phyloP scores from a whole-genome alignment of 139 green algal genomes.

The Micractinium sp. region DNA sequence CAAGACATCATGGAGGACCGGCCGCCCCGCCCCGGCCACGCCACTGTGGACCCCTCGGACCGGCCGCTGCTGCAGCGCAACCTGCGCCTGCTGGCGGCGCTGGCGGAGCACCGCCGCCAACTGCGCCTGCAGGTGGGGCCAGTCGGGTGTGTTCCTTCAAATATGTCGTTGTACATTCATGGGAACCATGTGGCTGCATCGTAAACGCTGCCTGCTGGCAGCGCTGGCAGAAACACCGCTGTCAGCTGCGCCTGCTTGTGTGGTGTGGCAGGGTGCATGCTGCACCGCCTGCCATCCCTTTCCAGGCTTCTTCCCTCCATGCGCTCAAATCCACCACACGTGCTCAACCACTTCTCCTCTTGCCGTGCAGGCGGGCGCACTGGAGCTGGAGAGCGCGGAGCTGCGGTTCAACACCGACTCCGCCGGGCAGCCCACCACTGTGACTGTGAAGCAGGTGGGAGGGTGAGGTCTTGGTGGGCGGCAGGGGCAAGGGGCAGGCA shows the following conservation, averaged over 20 bases:
- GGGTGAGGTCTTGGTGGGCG: neutral
- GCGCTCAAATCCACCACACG: neutral
- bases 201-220: slow-evolving; percentile 4
- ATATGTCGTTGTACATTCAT: neutral
- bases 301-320: too few species aligned
- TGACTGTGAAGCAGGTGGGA: slow-evolving; percentile 86
- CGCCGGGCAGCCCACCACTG: slow-evolving; percentile 82
- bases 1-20: slow-evolving; percentile 68
- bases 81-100: slow-evolving; percentile 25
- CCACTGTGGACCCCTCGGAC: slow-evolving; percentile 34
- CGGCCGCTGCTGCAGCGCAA: slow-evolving; percentile 15
- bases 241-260: slow-evolving; percentile 54
- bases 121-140: slow-evolving; percentile 48
- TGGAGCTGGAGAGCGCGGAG: slow-evolving; percentile 92
- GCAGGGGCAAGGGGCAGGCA: neutral
- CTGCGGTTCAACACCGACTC: slow-evolving; percentile 92
- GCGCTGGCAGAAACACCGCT: slow-evolving; percentile 18
- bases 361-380: slow-evolving; percentile 65
- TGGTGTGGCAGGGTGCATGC: too few species aligned
- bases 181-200: neutral
- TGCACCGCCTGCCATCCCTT: too few species aligned
- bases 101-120: slow-evolving; percentile 39
- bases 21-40: slow-evolving; percentile 18
- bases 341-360: neutral
- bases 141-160: too few species aligned